These are phyloP conservation scores for Plantago rigida DNA, from an alignment of 305 asterid species.

Conservation along the genomic window DNA sequence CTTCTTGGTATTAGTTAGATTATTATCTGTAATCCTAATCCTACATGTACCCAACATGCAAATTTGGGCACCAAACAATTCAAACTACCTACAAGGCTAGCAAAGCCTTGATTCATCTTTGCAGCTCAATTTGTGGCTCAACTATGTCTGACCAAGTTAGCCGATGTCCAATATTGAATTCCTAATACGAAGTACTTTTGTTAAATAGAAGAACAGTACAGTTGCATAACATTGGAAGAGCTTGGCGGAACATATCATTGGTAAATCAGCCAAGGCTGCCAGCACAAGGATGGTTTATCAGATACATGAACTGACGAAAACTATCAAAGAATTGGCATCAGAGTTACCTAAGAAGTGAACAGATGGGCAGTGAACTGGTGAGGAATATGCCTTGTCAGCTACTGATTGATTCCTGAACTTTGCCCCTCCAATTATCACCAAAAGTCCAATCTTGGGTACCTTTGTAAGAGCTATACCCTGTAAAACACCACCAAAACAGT, in stretches of 20 bases:
- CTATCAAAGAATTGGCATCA: background rate
- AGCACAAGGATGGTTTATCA: background rate
- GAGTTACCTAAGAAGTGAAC: slow-evolving; percentile 77
- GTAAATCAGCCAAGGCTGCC: slow-evolving; percentile 6
- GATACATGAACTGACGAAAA: background rate
- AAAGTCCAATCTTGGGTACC: slow-evolving; percentile 54
- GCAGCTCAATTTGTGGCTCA: no score
- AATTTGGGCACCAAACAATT: background rate
- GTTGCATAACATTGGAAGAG: background rate
- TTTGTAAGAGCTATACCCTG: slow-evolving; percentile 71
- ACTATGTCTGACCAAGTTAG: background rate
- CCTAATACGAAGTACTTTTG: background rate
- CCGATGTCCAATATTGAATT: background rate
- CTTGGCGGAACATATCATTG: background rate
- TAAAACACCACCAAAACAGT: slow-evolving; percentile 11
- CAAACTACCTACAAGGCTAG: background rate
- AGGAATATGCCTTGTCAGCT: slow-evolving; percentile 61
- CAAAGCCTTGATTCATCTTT: no score
- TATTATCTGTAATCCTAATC: background rate
- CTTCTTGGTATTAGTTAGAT: background rate
- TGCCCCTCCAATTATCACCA: slow-evolving; percentile 81
- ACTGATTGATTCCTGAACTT: slow-evolving; percentile 42
- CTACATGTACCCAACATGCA: slow-evolving; percentile 1
- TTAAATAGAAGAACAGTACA: no score
- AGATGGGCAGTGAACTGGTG: slow-evolving; percentile 52